These are phyloP conservation scores for Penicillium paxilli DNA, from an alignment of 495 filamentous ascomycete species.

Conservation along the genomic window DNA sequence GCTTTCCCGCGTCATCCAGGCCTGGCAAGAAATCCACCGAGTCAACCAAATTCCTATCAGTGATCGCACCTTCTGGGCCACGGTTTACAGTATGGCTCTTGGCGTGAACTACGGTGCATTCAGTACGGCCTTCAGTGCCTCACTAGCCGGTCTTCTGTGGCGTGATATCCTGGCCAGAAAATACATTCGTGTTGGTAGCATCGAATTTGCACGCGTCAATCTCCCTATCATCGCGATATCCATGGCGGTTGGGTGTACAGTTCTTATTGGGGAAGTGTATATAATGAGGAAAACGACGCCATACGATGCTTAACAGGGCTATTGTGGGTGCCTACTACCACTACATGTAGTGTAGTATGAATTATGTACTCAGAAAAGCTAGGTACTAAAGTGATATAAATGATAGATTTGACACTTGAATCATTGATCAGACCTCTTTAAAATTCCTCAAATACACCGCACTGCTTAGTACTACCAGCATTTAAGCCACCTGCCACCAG, in stretches of 20 bases:
- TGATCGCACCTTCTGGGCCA: slow-evolving; percentile 63
- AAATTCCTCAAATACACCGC: no score
- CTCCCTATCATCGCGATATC: slow-evolving; percentile 65
- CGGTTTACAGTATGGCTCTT: slow-evolving; percentile 66
- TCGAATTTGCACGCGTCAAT: slow-evolving; percentile 64
- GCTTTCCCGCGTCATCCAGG: slow-evolving; percentile 62
- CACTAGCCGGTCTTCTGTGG: slow-evolving; percentile 66
- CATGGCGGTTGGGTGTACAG: slow-evolving; percentile 60
- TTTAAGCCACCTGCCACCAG: no score
- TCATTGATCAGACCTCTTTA: no score
- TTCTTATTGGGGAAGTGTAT: slow-evolving; percentile 62
- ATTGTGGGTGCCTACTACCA: no score
- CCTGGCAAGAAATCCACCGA: slow-evolving; percentile 58
- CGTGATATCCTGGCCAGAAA: slow-evolving; percentile 63
- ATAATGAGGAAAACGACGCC: slow-evolving; percentile 36
- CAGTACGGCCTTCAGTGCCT: slow-evolving; percentile 64
- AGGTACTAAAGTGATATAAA: not conserved
- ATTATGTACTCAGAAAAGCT: not conserved
- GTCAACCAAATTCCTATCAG: slow-evolving; percentile 41
- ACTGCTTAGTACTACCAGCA: no score
- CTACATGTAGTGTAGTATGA: no score
- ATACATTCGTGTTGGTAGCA: slow-evolving; percentile 55
- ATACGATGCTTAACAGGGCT: slow-evolving; percentile 18
- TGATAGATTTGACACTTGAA: not conserved
- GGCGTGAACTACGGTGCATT: slow-evolving; percentile 71